Evolutionary conservation across 2,329 filamentous ascomycete species (phyloP).

Genomic region (Fusarium compactum): DNA sequence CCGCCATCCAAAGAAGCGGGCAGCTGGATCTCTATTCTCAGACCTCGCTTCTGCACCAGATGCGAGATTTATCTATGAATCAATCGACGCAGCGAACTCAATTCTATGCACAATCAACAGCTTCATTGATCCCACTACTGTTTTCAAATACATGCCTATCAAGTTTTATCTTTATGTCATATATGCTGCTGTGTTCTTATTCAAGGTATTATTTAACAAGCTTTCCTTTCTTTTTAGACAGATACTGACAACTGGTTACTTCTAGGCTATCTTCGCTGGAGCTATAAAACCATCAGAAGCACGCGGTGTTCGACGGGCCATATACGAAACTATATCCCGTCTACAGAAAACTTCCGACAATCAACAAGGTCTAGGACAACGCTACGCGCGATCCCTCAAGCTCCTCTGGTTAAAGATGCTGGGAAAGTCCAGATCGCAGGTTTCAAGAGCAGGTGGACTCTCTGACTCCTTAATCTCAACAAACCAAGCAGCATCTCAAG

Average conservation of each 20-base stretch:
- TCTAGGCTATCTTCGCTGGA: slow-evolving; percentile 56
- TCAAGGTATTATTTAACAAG: slow-evolving; percentile 61
- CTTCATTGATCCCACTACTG: slow-evolving; percentile 68
- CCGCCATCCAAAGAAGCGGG: slow-evolving; percentile 48
- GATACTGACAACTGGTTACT: neutral
- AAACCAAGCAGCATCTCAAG: neutral
- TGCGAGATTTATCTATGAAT: slow-evolving; percentile 75
- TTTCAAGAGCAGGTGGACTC: neutral
- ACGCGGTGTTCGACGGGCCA: slow-evolving; percentile 67
- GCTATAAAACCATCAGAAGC: slow-evolving; percentile 68
- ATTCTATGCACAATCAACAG: slow-evolving; percentile 70
- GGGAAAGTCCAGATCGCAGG: slow-evolving; percentile 23
- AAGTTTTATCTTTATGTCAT: slow-evolving; percentile 73
- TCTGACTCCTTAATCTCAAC: neutral
- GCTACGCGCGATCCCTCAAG: slow-evolving; percentile 71
- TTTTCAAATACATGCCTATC: slow-evolving; percentile 73
- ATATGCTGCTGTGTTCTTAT: slow-evolving; percentile 73
- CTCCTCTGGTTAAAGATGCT: slow-evolving; percentile 66
- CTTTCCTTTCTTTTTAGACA: accelerated
- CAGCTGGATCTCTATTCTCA: slow-evolving; percentile 57
- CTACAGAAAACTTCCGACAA: slow-evolving; percentile 69
- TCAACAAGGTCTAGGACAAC: slow-evolving; percentile 69
- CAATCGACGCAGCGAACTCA: slow-evolving; percentile 72
- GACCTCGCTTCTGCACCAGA: slow-evolving; percentile 71
- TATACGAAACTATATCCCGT: slow-evolving; percentile 69